Base-by-base conservation (phyloP, 495 filamentous ascomycete genomes). In the Aspergillus wentii region DNA sequence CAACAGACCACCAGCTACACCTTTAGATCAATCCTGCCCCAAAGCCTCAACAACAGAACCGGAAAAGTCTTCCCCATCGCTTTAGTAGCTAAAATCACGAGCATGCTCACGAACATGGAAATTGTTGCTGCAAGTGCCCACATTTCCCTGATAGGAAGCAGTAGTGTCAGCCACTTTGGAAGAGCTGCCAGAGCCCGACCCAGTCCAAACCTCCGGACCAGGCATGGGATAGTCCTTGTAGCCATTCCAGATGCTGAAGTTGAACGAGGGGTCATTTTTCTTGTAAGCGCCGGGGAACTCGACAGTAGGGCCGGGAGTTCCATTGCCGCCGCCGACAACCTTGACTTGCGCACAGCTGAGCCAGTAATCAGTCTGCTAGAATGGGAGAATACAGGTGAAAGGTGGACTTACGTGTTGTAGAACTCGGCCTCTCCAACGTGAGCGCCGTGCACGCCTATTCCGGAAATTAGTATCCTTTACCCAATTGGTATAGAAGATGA, bases 321-420 rank as follows among this genome's bases (percentile, higher is more conserved):
- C 62, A 37, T 44, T 64, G 20, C 76, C 77, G 17, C 76, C 74
- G 16, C 69, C 69, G 3, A 59, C 64, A 33, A 83, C 66, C 16
- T 58, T 74, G 45, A 83, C 42, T 49, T 81, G 78, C 11, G 69
- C 76, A 35, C 78, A 82, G 4, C 40, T 43, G 25, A 13, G n/a
- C 36, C 18, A 30, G 17, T 8, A 43, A 25, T 14, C 19, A 13
- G 7, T 35, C 18, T n/a, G n/a, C n/a, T n/a, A n/a, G n/a, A n/a
- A n/a, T n/a, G n/a, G n/a, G 8, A 3, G 21, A 35, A 35, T 13
- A 35, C 20, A 17, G 18, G 18, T 8, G 29, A 31, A 31, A 31
- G 13, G 29, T 31, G 16, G 10, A 11, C 33, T 36, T 26, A 36
- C 33, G 7, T 13, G 21, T 36, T 8, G 13, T 26, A 36, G 33